Base-by-base conservation (phyloP, 805 yeast species). In the Saturnispora serradocipensis region DNA sequence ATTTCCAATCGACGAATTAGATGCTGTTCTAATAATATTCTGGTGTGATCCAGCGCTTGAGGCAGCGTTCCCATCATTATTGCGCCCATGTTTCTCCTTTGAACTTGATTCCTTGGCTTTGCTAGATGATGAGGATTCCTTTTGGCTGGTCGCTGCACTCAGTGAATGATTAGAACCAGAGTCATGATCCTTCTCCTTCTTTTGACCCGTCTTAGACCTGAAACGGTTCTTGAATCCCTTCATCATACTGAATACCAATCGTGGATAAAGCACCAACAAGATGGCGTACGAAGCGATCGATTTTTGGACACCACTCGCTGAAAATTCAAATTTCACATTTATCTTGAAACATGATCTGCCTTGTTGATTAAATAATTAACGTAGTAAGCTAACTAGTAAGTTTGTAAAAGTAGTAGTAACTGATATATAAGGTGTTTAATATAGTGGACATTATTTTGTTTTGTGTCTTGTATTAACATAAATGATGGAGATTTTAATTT, bases 191-290 rank as follows among this genome's bases (percentile, higher is more conserved):
- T 53, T 53, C 6, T 50, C 64, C 63, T 64, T 53, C 24, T 50
- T 50, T 48, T 43, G 45, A 24, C 50, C 43, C 3, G 64, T 59
- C 59, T 66, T 73, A 45, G 75, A 66, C 52, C 68, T 64, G 50
- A 73, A 73, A 62, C 80, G 71, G 62, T 82, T 85, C 62, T 81
- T 82, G 67, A 82, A 81, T 28, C 86, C 86, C 69, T 81, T 82
- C 86, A 82, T 82, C 88, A 82, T 82, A 28, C 34, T 43, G 45
- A 38, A 38, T 38, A 38, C 42, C 42, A 38, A 20, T 18, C 8
- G 24, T 38, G 42, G 42, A 16, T 38, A 38, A 20, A 38, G 13
- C 22, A 20, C 24, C 42, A 38, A 38, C 22, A 38, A 38, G 24
- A 38, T 38, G 42, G 42, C 42, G 42, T 38, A 38, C 25, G 42